phyloP scores from a whole-genome alignment of 2,329 filamentous ascomycete genomes.

The Fusarium cicatricum region DNA sequence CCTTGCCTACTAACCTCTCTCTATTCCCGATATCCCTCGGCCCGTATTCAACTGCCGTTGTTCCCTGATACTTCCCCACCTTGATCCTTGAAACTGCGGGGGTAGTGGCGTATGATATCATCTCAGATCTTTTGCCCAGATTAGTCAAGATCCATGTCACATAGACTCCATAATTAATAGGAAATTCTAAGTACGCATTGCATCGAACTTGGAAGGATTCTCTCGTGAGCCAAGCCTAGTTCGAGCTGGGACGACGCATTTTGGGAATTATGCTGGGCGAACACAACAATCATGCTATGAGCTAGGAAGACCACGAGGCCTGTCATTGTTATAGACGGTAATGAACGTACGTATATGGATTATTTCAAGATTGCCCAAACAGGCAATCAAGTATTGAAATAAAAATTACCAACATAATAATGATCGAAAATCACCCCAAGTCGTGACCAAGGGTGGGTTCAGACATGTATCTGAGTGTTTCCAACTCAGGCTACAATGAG shows the following conservation, averaged over 20 bases:
- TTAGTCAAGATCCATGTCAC: constrained; percentile 1
- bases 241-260: neutral
- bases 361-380: too few relatives aligned
- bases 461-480: too few relatives aligned
- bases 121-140: constrained; percentile 3
- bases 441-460: too few relatives aligned
- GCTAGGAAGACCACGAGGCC: constrained; percentile 11
- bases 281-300: neutral
- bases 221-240: neutral
- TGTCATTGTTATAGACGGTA: constrained; percentile 28
- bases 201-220: too few relatives aligned
- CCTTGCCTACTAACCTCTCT: neutral
- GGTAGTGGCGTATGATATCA: constrained; percentile 12
- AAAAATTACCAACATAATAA: neutral
- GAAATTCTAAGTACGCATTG: too few relatives aligned
- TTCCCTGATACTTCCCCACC: constrained; percentile 5
- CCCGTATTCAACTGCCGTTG: constrained; percentile 14
- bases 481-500: neutral
- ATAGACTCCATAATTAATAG: constrained; percentile 1
- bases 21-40: neutral
- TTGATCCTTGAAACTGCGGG: constrained; percentile 9
- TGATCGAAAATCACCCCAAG: too few relatives aligned
- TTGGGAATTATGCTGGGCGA: too few relatives aligned
- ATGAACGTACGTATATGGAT: constrained; percentile 26
- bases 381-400: neutral